A percentile compares a stretch with the other conserved stretches of the same genome.
These are phyloP conservation scores for Mycosphaerelloides madeirae DNA, from an alignment of 2,329 filamentous ascomycete genomes.

Conservation along the genomic window DNA sequence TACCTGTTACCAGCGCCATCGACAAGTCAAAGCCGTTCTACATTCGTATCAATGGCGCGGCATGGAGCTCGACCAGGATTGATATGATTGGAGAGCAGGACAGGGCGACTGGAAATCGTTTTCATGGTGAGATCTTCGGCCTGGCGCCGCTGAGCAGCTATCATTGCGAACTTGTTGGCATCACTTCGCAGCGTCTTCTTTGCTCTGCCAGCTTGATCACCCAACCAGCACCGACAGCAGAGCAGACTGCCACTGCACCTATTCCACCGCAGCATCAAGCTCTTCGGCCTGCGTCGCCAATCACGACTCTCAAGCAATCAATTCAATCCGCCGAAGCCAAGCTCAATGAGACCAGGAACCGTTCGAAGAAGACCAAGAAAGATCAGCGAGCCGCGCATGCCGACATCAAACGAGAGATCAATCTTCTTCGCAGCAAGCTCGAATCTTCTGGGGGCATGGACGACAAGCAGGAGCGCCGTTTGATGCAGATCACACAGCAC, in stretches of 20 bases:
- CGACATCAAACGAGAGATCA: constrained; percentile 67
- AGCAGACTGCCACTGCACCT: constrained; percentile 50
- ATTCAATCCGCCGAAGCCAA: constrained; percentile 68
- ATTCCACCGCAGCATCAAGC: constrained; percentile 57
- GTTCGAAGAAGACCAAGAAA: constrained; percentile 66
- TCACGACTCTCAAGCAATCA: constrained; percentile 70
- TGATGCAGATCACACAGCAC: constrained; percentile 69
- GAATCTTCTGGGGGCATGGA: constrained; percentile 66
- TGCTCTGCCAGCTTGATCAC: constrained; percentile 71
- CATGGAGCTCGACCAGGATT: constrained; percentile 75
- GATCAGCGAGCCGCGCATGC: constrained; percentile 69
- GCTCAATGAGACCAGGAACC: constrained; percentile 63
- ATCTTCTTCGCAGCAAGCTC: constrained; percentile 61
- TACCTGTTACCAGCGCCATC: constrained; percentile 45
- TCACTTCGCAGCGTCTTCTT: constrained; percentile 59
- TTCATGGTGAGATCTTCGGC: constrained; percentile 65
- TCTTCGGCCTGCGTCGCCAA: constrained; percentile 69
- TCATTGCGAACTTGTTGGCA: constrained; percentile 71
- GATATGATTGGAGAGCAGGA: constrained; percentile 35
- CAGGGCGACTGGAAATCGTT: constrained; percentile 47
- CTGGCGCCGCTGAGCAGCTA: constrained; percentile 71
- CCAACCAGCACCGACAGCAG: constrained; percentile 53
- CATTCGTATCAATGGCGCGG: constrained; percentile 71
- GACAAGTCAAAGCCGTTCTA: constrained; percentile 72
- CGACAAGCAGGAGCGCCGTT: constrained; percentile 70